Evolutionary conservation across 441 rosid species (phyloP).

Genomic region (Hura crepitans): DNA sequence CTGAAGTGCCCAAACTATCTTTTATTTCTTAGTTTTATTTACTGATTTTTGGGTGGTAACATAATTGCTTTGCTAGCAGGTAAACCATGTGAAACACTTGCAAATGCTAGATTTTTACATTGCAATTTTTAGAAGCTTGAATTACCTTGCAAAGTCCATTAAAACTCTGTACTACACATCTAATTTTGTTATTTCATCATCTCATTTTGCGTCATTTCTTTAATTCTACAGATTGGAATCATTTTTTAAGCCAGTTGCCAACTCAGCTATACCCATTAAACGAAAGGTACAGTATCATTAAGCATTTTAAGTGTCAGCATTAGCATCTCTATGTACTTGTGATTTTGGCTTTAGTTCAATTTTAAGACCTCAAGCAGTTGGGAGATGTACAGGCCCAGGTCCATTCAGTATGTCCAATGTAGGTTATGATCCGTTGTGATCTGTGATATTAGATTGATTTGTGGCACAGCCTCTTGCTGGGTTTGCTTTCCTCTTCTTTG

Average conservation of each 20-base stretch:
- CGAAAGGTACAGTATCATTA: conserved; percentile 61
- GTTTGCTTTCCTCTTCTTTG: not conserved
- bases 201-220: conserved; percentile 13
- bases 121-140: not conserved
- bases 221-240: conserved; percentile 63
- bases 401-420: not conserved
- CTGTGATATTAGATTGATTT: not conserved
- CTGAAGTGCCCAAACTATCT: not conserved
- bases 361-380: not conserved
- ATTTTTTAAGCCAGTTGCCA: conserved; percentile 76
- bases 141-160: not conserved
- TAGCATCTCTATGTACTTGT: not conserved
- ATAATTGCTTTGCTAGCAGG: not conserved
- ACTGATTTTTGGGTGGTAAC: not conserved
- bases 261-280: conserved; percentile 54
- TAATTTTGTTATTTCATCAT: conserved; percentile 9
- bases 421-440: not conserved
- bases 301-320: conserved; percentile 1
- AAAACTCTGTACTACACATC: not conserved
- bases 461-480: not conserved
- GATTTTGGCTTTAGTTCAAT: not conserved
- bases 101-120: not conserved
- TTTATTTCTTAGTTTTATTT: not conserved
- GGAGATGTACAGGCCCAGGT: not conserved
- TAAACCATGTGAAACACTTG: not conserved